phyloP scores from a whole-genome alignment of 352 stramenopile genomes.

The Saprolegnia diclina region DNA sequence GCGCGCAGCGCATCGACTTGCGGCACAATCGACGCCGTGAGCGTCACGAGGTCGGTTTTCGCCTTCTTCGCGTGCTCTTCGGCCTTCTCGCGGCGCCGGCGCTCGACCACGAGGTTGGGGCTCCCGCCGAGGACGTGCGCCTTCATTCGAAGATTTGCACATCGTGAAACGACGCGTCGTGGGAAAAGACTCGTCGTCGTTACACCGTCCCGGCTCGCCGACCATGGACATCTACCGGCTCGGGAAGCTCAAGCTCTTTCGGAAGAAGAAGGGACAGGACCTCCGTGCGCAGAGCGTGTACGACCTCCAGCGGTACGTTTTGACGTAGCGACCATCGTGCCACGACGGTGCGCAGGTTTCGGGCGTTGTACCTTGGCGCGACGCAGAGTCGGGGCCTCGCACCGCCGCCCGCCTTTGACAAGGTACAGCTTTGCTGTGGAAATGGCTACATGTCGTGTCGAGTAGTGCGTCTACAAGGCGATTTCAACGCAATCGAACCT shows the following conservation, averaged over 20 bases:
- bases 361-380: conserved; percentile 11
- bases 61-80: conserved; percentile 42
- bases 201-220: background rate
- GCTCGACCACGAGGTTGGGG: conserved; percentile 57
- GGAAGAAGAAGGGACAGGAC: conserved; percentile 24
- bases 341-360: conserved; percentile 17
- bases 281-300: conserved; percentile 20
- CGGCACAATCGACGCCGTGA: conserved; percentile 41
- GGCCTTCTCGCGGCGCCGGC: conserved; percentile 47
- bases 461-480: conserved; percentile 75
- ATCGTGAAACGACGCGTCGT: background rate
- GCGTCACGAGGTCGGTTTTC: conserved; percentile 34
- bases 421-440: background rate
- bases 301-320: conserved; percentile 20
- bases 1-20: conserved; percentile 44
- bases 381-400: background rate
- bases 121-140: conserved; percentile 53
- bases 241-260: conserved; percentile 25
- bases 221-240: conserved; percentile 26
- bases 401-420: conserved; percentile 11
- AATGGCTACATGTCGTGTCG: background rate
- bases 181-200: background rate
- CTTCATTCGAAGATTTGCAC: background rate
- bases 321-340: background rate
- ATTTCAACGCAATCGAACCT: conserved; percentile 80